Evolutionary conservation across 2,329 filamentous ascomycete species (phyloP), one percentile per base, ranked within the genome.

Genomic region (Botrytis fabae): DNA sequence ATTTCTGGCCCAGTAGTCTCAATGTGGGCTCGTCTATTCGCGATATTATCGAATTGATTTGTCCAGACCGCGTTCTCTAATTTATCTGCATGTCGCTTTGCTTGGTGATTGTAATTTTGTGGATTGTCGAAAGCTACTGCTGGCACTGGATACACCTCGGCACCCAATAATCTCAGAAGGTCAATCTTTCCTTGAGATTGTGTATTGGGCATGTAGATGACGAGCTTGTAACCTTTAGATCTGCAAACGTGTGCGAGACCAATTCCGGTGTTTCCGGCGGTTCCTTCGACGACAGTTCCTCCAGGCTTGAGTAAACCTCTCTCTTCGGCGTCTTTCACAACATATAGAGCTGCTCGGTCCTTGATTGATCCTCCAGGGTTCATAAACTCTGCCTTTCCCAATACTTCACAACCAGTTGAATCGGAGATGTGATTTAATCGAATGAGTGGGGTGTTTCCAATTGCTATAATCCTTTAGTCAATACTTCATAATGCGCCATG

Each of bases 171-270:
- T 14, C 95, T 89, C 76, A 99, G 86, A 70, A 99, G 88, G 82
- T 98, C 96, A 81, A 99, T 93, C 86, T 99, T 99, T 82, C 95
- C 96, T 84, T 97, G 95, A 32, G 95, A 97, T 85, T 98, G 96
- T 66, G 95, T 98, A 86, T 99, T 93, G 79, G 96, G 96, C 96
- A 99, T 98, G 89, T 98, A 99, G 82, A 99, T 99, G 81, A 98
- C 95, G 69, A 97, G 90, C 82, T 92, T 92, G 87, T 99, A 98
- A 59, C 95, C 96, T 79, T 92, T 92, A 54, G 92, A 93, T 74
- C 95, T 90, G 85, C 96, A 98, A 73, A 99, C 96, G 84, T 98
- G 96, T 32, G 96, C 96, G 61, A 99, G 92, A 2, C 96, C 96
- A 82, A 99, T 99, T 77, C 96, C 96, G 44, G 96, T 99, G 86